These are phyloP conservation scores for Phytomonas francai DNA, from an alignment of 208 protist species.

Conservation along the genomic window DNA sequence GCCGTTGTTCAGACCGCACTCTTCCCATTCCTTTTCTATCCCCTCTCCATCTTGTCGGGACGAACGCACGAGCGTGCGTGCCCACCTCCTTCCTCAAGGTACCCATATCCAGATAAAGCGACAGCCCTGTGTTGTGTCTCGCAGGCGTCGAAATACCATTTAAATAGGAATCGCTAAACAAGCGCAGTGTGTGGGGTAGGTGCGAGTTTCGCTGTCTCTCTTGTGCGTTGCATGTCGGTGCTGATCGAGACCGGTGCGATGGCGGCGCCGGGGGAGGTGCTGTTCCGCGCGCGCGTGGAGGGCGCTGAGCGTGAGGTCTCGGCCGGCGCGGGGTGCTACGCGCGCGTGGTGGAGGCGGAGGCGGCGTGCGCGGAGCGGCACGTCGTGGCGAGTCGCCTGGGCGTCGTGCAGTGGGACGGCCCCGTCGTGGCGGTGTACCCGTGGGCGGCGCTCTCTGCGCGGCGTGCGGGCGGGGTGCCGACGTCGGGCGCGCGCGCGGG, in stretches of 20 bases:
- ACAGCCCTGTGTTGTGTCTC: no score
- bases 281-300: constrained; percentile 22
- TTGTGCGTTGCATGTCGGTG: constrained; percentile 24
- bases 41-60: no score
- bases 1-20: no score
- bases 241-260: constrained; percentile 21
- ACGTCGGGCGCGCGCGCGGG: constrained; percentile 9
- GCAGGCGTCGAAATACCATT: no score
- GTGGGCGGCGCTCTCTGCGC: background rate
- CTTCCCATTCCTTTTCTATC: no score
- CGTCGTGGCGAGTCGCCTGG: constrained; percentile 39
- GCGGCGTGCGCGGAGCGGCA: no score
- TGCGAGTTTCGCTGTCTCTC: background rate
- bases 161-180: no score
- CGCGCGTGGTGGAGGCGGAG: constrained; percentile 5
- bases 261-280: constrained; percentile 41
- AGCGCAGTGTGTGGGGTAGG: background rate
- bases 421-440: constrained; percentile 30
- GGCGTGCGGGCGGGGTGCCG: background rate
- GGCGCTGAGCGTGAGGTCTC: constrained; percentile 14
- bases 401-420: constrained; percentile 73
- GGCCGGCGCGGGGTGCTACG: constrained; percentile 51
- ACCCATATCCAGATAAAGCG: no score
- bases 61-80: no score
- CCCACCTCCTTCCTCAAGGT: no score